phyloP scores from a whole-genome alignment of 2,329 filamentous ascomycete genomes.

The Periconia sp. region DNA sequence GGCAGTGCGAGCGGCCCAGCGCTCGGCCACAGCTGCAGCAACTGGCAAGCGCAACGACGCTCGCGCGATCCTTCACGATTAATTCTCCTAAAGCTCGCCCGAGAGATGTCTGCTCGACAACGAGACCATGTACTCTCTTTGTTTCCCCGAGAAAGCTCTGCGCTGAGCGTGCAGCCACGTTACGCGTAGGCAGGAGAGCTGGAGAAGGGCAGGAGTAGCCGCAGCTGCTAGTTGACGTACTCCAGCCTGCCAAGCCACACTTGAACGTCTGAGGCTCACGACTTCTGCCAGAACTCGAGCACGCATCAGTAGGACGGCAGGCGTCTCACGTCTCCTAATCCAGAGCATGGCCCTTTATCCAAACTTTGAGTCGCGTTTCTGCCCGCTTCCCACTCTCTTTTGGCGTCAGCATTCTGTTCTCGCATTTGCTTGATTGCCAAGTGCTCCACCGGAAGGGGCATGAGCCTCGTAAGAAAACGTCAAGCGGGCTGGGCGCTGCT shows the following conservation, averaged over 20 bases:
- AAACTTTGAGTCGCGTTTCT: not conserved
- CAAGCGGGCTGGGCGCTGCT: not conserved
- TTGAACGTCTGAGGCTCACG: constrained; percentile 4
- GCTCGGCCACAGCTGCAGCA: not conserved
- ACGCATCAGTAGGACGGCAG: not conserved
- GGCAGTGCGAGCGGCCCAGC: constrained; percentile 10
- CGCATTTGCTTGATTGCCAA: too few relatives aligned
- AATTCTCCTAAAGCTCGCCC: too few relatives aligned
- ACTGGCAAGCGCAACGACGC: too few relatives aligned
- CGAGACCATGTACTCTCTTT: too few relatives aligned
- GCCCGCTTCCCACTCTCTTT: not conserved
- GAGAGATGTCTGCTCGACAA: too few relatives aligned
- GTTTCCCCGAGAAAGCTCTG: too few relatives aligned
- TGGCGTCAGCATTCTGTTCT: not conserved
- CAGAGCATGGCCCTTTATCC: not conserved
- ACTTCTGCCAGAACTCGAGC: constrained; percentile 14
- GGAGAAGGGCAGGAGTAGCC: too few relatives aligned
- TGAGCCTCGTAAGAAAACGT: not conserved
- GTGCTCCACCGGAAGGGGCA: too few relatives aligned
- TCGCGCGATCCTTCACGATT: not conserved
- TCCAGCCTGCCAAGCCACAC: constrained; percentile 13
- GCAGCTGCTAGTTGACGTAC: constrained; percentile 1
- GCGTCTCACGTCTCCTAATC: constrained; percentile 2
- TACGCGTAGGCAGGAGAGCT: too few relatives aligned
- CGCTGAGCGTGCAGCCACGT: too few relatives aligned